These are phyloP conservation scores for Paspalum vaginatum DNA, from an alignment of 176 grass and related monocot genomes.

Conservation along the genomic window DNA sequence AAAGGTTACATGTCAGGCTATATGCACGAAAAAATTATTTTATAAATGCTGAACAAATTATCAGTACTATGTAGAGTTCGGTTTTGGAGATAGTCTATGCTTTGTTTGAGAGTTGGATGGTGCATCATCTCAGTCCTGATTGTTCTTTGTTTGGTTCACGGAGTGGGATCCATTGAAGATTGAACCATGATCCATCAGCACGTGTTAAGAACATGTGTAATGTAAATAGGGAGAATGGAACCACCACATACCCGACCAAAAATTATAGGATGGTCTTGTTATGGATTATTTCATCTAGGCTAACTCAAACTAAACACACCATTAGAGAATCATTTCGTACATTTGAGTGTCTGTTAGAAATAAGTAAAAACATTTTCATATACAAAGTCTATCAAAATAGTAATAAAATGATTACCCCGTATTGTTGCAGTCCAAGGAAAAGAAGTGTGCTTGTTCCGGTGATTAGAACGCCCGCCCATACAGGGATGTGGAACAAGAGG, in stretches of 20 bases:
- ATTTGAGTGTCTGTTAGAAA: neutral
- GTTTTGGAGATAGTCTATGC: neutral
- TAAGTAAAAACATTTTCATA: neutral
- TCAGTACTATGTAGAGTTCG: neutral
- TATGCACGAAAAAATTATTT: neutral
- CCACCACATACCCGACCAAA: neutral
- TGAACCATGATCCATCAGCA: neutral
- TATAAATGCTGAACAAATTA: neutral
- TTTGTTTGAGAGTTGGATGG: neutral
- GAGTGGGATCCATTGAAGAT: neutral
- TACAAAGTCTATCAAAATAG: neutral
- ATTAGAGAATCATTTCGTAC: neutral
- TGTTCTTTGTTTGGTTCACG: neutral
- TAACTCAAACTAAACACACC: neutral
- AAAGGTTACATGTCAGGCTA: neutral
- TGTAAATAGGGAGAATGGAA: neutral
- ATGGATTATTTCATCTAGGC: neutral
- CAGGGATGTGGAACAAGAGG: constrained; percentile 71
- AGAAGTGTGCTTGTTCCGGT: constrained; percentile 70
- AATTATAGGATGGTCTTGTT: neutral
- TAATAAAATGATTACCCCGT: constrained; percentile 59
- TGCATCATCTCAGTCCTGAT: neutral
- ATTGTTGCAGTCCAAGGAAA: constrained; percentile 74
- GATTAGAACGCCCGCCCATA: constrained; percentile 79
- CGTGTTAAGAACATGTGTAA: neutral